phyloP scores from a whole-genome alignment of 2,329 filamentous ascomycete genomes.

The Paraconiothyrium brasiliense region DNA sequence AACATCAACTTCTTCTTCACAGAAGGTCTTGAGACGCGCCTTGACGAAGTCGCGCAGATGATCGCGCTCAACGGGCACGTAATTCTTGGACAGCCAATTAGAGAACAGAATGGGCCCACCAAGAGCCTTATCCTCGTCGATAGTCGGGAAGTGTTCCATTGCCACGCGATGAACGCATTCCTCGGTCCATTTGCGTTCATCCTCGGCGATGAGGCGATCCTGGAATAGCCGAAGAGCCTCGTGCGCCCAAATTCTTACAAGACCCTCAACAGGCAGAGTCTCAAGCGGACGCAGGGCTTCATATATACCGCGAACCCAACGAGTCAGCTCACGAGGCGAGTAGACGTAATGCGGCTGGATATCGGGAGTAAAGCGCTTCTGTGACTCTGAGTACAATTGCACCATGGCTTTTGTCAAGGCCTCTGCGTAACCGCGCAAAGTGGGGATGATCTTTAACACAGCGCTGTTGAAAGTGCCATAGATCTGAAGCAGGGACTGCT shows the following conservation, averaged over 20 bases:
- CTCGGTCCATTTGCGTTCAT: constrained; percentile 94
- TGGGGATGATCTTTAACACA: constrained; percentile 94
- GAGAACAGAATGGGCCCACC: constrained; percentile 96
- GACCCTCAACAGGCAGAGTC: constrained; percentile 83
- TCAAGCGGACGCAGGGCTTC: constrained; percentile 95
- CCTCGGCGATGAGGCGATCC: constrained; percentile 92
- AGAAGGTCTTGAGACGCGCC: constrained; percentile 96
- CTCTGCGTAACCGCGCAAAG: constrained; percentile 93
- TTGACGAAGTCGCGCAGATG: constrained; percentile 97
- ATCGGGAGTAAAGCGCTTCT: constrained; percentile 91
- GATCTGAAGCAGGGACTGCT: constrained; percentile 93
- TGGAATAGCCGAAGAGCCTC: constrained; percentile 96
- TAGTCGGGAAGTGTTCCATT: constrained; percentile 91
- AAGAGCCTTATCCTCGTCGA: constrained; percentile 88
- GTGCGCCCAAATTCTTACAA: constrained; percentile 97
- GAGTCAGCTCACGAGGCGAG: constrained; percentile 95
- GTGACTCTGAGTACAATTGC: constrained; percentile 92
- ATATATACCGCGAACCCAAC: constrained; percentile 97
- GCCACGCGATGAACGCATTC: constrained; percentile 88
- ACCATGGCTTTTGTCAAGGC: constrained; percentile 98
- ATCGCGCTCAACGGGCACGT: constrained; percentile 94
- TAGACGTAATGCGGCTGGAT: constrained; percentile 99
- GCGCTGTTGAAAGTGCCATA: constrained; percentile 98
- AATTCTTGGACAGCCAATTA: constrained; percentile 99
- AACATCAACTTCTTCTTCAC: constrained; percentile 98